Percentiles rank a stretch among this genome's conserved stretches.
These are phyloP conservation scores for Pulicaria dysenterica DNA, from an alignment of 129 eudicot species.

Conservation along the genomic window DNA sequence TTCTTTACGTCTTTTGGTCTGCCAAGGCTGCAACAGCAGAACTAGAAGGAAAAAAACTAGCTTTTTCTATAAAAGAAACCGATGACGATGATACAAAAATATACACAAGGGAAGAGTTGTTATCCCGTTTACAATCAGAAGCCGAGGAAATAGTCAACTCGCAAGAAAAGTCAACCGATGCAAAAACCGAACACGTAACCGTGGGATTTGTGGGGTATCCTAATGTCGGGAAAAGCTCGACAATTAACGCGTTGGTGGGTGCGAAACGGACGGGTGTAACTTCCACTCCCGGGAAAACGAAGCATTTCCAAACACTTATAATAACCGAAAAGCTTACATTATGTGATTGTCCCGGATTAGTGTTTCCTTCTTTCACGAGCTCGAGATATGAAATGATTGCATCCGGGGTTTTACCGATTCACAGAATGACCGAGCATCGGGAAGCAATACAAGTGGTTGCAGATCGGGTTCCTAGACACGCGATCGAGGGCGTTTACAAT, in stretches of 20 bases:
- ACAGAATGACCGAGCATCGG: slow-evolving; percentile 85
- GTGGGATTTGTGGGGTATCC: slow-evolving; percentile 98
- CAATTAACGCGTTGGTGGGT: slow-evolving; percentile 93
- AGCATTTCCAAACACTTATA: slow-evolving; percentile 87
- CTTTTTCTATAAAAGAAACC: slow-evolving; percentile 14
- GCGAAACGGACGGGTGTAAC: slow-evolving; percentile 86
- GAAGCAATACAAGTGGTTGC: slow-evolving; percentile 91
- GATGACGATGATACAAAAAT: slow-evolving; percentile 52
- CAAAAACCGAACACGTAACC: slow-evolving; percentile 47
- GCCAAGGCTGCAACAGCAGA: slow-evolving; percentile 90
- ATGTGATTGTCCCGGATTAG: slow-evolving; percentile 95
- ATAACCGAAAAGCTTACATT: slow-evolving; percentile 78
- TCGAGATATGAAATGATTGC: slow-evolving; percentile 97
- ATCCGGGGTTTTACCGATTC: slow-evolving; percentile 86
- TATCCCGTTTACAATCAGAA: slow-evolving; percentile 81
- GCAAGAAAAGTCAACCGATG: slow-evolving; percentile 20
- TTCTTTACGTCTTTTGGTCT: slow-evolving; percentile 87
- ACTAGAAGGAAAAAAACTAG: slow-evolving; percentile 58
- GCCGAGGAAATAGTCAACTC: slow-evolving; percentile 77
- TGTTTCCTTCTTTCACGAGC: slow-evolving; percentile 91
- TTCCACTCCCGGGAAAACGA: slow-evolving; percentile 95
- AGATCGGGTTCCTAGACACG: slow-evolving; percentile 64
- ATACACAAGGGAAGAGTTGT: slow-evolving; percentile 71
- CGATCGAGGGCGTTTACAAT: slow-evolving; percentile 62
- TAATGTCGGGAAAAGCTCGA: slow-evolving; percentile 94